phyloP scores from a whole-genome alignment of 2,329 filamentous ascomycete genomes.

The Calonectria naviculata region DNA sequence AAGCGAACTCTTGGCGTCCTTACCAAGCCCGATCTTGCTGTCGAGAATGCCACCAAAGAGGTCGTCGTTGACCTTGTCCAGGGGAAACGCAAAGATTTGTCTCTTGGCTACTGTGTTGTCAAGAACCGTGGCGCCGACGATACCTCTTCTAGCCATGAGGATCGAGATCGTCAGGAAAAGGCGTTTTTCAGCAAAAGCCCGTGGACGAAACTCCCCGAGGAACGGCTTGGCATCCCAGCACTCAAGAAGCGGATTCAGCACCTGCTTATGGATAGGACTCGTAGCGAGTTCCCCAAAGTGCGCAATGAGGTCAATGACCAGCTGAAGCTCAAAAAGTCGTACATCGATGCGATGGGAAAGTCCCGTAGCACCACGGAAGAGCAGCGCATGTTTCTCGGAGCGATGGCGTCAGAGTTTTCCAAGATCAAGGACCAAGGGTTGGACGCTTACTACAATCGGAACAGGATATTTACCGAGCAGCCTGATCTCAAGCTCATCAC shows the following conservation, averaged over 20 bases:
- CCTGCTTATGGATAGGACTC: slow-evolving; percentile 54
- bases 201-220: slow-evolving; percentile 46
- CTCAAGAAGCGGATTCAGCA: slow-evolving; percentile 49
- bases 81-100: slow-evolving; percentile 53
- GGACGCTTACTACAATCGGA: slow-evolving; percentile 48
- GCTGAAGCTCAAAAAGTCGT: slow-evolving; percentile 17
- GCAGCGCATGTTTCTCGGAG: slow-evolving; percentile 50
- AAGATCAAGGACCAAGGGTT: slow-evolving; percentile 43
- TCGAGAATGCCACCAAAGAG: slow-evolving; percentile 50
- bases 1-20: slow-evolving; percentile 59
- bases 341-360: slow-evolving; percentile 45
- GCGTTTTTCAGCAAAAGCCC: slow-evolving; percentile 50
- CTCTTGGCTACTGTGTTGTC: slow-evolving; percentile 61
- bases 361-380: slow-evolving; percentile 38
- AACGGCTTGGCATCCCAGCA: slow-evolving; percentile 47
- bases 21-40: slow-evolving; percentile 70
- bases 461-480: slow-evolving; percentile 41
- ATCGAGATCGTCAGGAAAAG: slow-evolving; percentile 47
- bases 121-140: slow-evolving; percentile 60
- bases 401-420: slow-evolving; percentile 45
- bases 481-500: slow-evolving; percentile 50
- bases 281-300: slow-evolving; percentile 50
- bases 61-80: slow-evolving; percentile 54
- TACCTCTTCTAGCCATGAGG: slow-evolving; percentile 38
- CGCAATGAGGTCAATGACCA: slow-evolving; percentile 40